phyloP scores from a whole-genome alignment of 2,329 filamentous ascomycete species.

The Cryphonectria carpinicola region DNA sequence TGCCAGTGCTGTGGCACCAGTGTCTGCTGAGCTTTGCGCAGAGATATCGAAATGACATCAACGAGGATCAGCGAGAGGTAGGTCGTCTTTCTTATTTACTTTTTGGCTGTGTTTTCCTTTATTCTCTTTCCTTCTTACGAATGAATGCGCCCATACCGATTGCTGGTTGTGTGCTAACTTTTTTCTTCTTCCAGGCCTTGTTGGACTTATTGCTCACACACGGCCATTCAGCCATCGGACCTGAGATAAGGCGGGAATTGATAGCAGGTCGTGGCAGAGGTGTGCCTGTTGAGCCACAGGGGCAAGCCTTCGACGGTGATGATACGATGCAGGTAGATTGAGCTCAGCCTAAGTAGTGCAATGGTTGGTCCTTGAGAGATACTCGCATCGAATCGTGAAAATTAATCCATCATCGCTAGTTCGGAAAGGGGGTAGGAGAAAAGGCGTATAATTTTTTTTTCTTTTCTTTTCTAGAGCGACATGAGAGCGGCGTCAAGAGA shows the following conservation, averaged over 20 bases:
- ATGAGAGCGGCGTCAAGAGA: not conserved
- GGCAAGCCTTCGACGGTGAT: slow-evolving; percentile 68
- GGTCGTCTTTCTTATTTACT: slow-evolving; percentile 8
- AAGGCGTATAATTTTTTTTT: not conserved
- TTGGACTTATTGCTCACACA: slow-evolving; percentile 83
- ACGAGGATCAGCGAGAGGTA: slow-evolving; percentile 79
- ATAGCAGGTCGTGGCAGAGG: slow-evolving; percentile 86
- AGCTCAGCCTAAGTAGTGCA: not conserved
- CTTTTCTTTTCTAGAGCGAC: not conserved
- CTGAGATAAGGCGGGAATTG: slow-evolving; percentile 87
- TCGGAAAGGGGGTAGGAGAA: not conserved
- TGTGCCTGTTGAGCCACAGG: slow-evolving; percentile 65
- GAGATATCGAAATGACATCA: slow-evolving; percentile 93
- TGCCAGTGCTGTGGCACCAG: slow-evolving; percentile 97
- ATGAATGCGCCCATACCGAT: not conserved
- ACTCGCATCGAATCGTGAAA: slow-evolving; percentile 13
- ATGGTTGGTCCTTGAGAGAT: slow-evolving; percentile 28
- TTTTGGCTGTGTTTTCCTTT: too few species aligned
- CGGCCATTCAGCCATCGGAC: slow-evolving; percentile 86
- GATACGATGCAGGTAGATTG: slow-evolving; percentile 85
- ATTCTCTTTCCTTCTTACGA: too few species aligned
- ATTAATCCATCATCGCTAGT: not conserved
- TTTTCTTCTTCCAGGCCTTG: slow-evolving; percentile 59
- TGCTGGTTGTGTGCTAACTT: slow-evolving; percentile 23
- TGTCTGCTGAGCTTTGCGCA: slow-evolving; percentile 90